phyloP scores from a whole-genome alignment of 2,329 filamentous ascomycete species.

The Fusarium keratoplasticum region DNA sequence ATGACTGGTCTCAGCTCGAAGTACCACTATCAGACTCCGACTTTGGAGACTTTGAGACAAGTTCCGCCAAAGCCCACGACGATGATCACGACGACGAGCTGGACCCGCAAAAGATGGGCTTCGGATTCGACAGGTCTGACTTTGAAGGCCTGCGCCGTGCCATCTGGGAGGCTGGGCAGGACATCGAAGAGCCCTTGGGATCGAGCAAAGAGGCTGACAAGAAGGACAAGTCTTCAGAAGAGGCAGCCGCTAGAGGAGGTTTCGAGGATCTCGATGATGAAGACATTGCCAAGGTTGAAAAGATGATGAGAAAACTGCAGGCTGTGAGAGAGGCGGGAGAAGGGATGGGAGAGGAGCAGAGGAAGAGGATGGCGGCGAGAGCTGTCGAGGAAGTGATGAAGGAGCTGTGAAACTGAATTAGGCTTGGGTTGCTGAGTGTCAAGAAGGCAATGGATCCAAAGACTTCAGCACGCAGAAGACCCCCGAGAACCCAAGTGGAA shows the following conservation, averaged over 20 bases:
- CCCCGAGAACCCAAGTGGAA: neutral
- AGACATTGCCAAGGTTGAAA: constrained; percentile 69
- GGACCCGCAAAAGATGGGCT: constrained; percentile 62
- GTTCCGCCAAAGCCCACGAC: constrained; percentile 47
- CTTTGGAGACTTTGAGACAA: constrained; percentile 49
- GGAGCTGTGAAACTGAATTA: constrained; percentile 54
- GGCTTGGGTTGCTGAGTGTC: neutral
- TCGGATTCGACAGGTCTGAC: constrained; percentile 64
- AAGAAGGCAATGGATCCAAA: neutral
- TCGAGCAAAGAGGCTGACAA: constrained; percentile 14
- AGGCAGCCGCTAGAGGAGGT: constrained; percentile 49
- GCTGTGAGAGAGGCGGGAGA: constrained; percentile 70
- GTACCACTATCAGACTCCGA: constrained; percentile 43
- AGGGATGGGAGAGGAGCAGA: constrained; percentile 70
- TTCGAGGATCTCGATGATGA: constrained; percentile 59
- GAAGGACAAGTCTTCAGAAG: constrained; percentile 15
- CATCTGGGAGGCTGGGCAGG: constrained; percentile 59
- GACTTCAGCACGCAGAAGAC: neutral
- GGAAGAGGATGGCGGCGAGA: constrained; percentile 69
- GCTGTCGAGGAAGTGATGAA: constrained; percentile 75
- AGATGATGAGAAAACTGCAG: constrained; percentile 73
- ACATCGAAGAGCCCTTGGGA: constrained; percentile 22
- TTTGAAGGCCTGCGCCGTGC: constrained; percentile 64
- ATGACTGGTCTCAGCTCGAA: constrained; percentile 67
- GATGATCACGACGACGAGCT: constrained; percentile 50